Percentiles rank a stretch among this genome's conserved stretches.
Evolutionary conservation across 2,329 filamentous ascomycete genomes (phyloP).

Genomic region (Tolypocladium endophyticum): DNA sequence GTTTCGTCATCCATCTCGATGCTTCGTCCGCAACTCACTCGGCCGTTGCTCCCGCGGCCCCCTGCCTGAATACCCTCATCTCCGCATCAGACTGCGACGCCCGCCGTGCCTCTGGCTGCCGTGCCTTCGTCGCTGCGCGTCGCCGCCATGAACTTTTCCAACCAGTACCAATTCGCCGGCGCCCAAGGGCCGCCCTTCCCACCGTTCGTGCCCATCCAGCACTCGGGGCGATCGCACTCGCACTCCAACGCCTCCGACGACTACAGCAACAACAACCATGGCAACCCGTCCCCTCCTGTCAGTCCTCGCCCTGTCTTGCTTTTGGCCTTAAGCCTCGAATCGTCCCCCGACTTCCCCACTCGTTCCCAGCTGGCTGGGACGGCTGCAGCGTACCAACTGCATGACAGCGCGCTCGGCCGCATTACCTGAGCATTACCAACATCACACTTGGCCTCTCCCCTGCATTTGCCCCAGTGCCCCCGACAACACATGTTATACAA

Average conservation of each 20-base stretch:
- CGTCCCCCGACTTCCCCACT: neutral
- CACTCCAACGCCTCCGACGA: constrained; percentile 44
- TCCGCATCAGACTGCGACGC: neutral
- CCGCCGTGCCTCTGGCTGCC: neutral
- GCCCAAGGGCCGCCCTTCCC: constrained; percentile 34
- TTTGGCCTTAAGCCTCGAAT: neutral
- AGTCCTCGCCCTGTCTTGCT: constrained; percentile 16
- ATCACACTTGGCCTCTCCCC: neutral
- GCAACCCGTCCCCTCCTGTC: constrained; percentile 41
- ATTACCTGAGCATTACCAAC: constrained; percentile 24
- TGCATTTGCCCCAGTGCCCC: neutral
- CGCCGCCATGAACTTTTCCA: constrained; percentile 41
- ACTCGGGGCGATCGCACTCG: constrained; percentile 36
- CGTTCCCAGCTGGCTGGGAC: neutral
- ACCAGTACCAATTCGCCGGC: constrained; percentile 35
- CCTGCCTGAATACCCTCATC: neutral
- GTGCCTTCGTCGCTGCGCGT: neutral
- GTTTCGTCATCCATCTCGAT: neutral
- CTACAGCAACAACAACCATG: constrained; percentile 33
- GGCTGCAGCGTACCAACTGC: neutral
- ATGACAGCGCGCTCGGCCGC: constrained; percentile 7
- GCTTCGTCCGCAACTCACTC: too few relatives aligned
- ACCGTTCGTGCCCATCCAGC: constrained; percentile 42
- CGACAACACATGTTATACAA: neutral
- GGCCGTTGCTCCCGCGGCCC: too few relatives aligned